Percentiles rank a stretch among this genome's conserved stretches.
Conservation (phyloP, 2,329 filamentous ascomycete species). For the Torrubiella hemipterigena region DNA sequence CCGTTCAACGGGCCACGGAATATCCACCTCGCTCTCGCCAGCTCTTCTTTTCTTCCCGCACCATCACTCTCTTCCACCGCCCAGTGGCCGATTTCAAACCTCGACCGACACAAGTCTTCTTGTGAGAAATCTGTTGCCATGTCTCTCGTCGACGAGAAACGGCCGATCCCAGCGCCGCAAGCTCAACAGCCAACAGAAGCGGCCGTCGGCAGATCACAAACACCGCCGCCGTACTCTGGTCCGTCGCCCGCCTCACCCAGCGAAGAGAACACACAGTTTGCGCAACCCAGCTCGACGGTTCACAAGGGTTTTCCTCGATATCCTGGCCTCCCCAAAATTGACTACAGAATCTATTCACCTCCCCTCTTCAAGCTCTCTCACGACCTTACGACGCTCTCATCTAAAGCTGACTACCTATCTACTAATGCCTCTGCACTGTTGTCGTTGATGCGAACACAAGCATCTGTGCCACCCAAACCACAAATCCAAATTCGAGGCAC, state of each 20-base stretch:
- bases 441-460: constrained; percentile 32
- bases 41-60: too few species aligned
- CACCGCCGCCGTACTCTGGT: constrained; percentile 22
- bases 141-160: too few species aligned
- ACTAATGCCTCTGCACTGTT: constrained; percentile 31
- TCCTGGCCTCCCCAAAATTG: constrained; percentile 33
- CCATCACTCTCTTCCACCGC: too few species aligned
- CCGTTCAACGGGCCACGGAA: too few species aligned
- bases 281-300: constrained; percentile 9
- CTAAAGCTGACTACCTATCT: constrained; percentile 35
- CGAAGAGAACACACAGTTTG: constrained; percentile 4
- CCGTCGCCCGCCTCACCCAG: constrained; percentile 13
- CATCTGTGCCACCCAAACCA: constrained; percentile 42
- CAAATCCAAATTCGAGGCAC: constrained; percentile 36
- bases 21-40: too few species aligned
- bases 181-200: too few species aligned
- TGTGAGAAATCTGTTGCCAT: too few species aligned
- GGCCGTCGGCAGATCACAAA: too few species aligned
- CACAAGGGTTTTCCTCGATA: constrained; percentile 20
- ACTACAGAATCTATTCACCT: constrained; percentile 41
- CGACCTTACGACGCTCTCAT: constrained; percentile 34
- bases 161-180: too few species aligned
- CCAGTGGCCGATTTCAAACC: too few species aligned
- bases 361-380: constrained; percentile 37
- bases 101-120: too few species aligned